Percentiles rank a stretch among this genome's conserved stretches.
Evolutionary conservation across 2,329 filamentous ascomycete species (phyloP).

Genomic region (Fusarium temperatum): DNA sequence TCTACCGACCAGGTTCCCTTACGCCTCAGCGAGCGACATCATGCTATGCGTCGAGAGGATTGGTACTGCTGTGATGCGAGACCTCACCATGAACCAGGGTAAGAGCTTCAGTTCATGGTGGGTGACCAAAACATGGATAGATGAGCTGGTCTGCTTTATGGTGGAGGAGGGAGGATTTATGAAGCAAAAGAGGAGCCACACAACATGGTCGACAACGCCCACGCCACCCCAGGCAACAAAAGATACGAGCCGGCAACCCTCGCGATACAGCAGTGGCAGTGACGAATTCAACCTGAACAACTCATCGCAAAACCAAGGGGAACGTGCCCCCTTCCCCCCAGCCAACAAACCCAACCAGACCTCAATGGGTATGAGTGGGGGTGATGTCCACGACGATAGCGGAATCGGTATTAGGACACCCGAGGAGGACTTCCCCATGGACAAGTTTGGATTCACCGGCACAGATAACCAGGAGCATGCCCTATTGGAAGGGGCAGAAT

Average conservation of each 20-base stretch:
- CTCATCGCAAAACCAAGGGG: slow-evolving; percentile 58
- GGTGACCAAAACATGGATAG: slow-evolving; percentile 94
- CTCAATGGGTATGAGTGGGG: slow-evolving; percentile 47
- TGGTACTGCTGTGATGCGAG: slow-evolving; percentile 80
- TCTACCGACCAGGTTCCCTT: slow-evolving; percentile 76
- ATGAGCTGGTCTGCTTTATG: slow-evolving; percentile 92
- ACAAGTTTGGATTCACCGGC: slow-evolving; percentile 63
- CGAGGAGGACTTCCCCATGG: slow-evolving; percentile 70
- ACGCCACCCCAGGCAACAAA: slow-evolving; percentile 49
- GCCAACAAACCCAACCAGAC: slow-evolving; percentile 55
- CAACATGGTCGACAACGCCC: slow-evolving; percentile 35
- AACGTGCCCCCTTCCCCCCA: slow-evolving; percentile 61
- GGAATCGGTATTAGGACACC: slow-evolving; percentile 77
- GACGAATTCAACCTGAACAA: slow-evolving; percentile 57
- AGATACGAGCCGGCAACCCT: slow-evolving; percentile 47
- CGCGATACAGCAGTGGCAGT: slow-evolving; percentile 56
- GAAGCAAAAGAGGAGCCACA: slow-evolving; percentile 59
- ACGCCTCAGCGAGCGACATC: slow-evolving; percentile 76
- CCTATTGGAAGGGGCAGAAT: slow-evolving; percentile 46
- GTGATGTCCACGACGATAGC: slow-evolving; percentile 72
- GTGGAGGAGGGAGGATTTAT: slow-evolving; percentile 92
- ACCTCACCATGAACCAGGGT: slow-evolving; percentile 80
- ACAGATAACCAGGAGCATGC: slow-evolving; percentile 48
- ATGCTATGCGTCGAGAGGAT: slow-evolving; percentile 80
- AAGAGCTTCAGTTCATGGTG: slow-evolving; percentile 91